Percentiles rank a stretch among this genome's conserved stretches.
These are phyloP conservation scores for Leccinum olivaceopallidum DNA, from an alignment of 768 basidiomycete genomes.

Conservation along the genomic window DNA sequence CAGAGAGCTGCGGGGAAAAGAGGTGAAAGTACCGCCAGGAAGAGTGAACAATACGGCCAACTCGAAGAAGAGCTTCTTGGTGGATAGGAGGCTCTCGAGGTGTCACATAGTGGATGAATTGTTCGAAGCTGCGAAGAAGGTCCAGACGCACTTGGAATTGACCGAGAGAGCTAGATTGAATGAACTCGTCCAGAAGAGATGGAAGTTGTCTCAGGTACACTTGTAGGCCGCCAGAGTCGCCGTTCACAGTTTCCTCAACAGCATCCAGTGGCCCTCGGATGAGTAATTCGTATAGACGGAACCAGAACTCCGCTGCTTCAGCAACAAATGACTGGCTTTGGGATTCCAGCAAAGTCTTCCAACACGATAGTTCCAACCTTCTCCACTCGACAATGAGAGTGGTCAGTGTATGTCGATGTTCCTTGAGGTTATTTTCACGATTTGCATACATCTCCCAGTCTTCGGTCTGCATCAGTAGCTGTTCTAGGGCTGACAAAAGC, in stretches of 20 bases:
- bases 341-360: conserved; percentile 77
- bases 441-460: conserved; percentile 99
- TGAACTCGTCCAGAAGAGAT: conserved; percentile 78
- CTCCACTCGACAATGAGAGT: conserved; percentile 87
- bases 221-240: conserved; percentile 37
- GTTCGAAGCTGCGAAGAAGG: conserved; percentile 68
- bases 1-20: conserved; percentile 49
- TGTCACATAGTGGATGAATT: conserved; percentile 44
- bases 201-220: conserved; percentile 66
- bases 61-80: conserved; percentile 42
- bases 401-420: conserved; percentile 64
- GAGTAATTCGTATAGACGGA: conserved; percentile 80
- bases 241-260: conserved; percentile 37
- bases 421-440: conserved; percentile 77
- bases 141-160: conserved; percentile 72
- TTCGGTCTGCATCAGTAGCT: conserved; percentile 80
- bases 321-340: conserved; percentile 52
- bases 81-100: conserved; percentile 32
- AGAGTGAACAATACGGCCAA: conserved; percentile 59
- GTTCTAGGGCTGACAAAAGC: conserved; percentile 80
- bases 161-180: conserved; percentile 76
- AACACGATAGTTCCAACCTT: conserved; percentile 83
- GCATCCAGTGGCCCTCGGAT: conserved; percentile 62
- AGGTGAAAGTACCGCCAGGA: conserved; percentile 65
- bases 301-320: conserved; percentile 78